Conservation (phyloP, 2,329 filamentous ascomycete genomes). For the Rutstroemia sydowiana region DNA sequence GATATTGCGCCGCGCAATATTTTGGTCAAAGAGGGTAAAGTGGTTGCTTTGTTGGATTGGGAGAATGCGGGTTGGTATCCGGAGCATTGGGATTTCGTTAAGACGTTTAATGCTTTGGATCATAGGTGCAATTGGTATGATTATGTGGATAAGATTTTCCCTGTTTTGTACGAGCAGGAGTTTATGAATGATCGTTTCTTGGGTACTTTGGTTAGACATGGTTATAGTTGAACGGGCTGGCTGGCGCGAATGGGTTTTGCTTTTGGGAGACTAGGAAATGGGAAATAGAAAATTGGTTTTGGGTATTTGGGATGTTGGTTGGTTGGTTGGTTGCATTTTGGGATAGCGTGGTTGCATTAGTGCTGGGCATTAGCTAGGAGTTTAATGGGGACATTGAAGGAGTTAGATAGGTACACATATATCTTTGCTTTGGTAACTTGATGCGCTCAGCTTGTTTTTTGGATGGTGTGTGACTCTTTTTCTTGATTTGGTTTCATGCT, state of each 20-base stretch:
- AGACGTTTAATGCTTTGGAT: slow-evolving; percentile 6
- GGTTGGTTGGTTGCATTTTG: background rate
- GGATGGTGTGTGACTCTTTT: too few species aligned
- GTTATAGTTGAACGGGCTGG: background rate
- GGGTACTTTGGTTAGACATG: slow-evolving; percentile 5
- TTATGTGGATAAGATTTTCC: slow-evolving; percentile 4
- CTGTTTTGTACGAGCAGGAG: slow-evolving; percentile 5
- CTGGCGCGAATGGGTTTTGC: too few species aligned
- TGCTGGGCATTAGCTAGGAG: too few species aligned
- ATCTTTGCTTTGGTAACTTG: too few species aligned
- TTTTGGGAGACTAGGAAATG: background rate
- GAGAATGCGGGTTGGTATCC: slow-evolving; percentile 11
- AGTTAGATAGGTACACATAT: too few species aligned
- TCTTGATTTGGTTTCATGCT: too few species aligned
- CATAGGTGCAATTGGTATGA: slow-evolving; percentile 7
- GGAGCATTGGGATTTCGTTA: slow-evolving; percentile 11
- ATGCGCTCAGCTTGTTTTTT: too few species aligned
- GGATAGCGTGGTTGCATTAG: too few species aligned
- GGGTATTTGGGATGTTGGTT: background rate
- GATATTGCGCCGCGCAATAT: slow-evolving; percentile 10
- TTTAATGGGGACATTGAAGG: too few species aligned
- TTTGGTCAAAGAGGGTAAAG: background rate
- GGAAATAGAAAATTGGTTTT: background rate
- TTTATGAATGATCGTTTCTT: slow-evolving; percentile 11
- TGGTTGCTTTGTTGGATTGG: slow-evolving; percentile 7